Conservation (phyloP, 345 rosid species). For the Geranium brycei region DNA sequence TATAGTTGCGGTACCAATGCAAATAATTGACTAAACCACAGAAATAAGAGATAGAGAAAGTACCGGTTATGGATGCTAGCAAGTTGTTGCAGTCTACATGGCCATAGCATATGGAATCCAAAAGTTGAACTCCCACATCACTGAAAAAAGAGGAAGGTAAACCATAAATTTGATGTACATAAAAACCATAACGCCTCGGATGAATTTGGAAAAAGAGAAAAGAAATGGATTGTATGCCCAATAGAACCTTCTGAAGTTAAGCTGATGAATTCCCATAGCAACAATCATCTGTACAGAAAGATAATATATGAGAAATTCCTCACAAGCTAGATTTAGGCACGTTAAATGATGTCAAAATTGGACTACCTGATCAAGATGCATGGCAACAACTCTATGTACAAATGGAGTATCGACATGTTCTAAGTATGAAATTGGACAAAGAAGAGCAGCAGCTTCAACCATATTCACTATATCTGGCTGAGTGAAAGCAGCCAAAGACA, state of each 20-base stretch:
- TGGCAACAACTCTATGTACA: conserved; percentile 64
- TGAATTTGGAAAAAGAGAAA: background rate
- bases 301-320: conserved; percentile 2
- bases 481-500: conserved; percentile 82
- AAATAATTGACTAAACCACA: background rate
- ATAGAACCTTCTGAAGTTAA: conserved; percentile 75
- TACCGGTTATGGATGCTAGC: conserved; percentile 76
- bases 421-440: conserved; percentile 81
- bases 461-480: conserved; percentile 50
- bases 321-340: conserved; percentile 8
- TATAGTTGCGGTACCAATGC: background rate
- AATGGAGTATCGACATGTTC: conserved; percentile 72
- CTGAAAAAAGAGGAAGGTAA: conserved; percentile 24
- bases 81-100: conserved; percentile 55
- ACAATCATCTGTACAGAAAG: conserved; percentile 41
- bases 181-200: background rate
- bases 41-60: conserved; percentile 1
- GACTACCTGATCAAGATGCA: conserved; percentile 84
- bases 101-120: conserved; percentile 63
- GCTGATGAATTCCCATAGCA: conserved; percentile 72
- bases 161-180: background rate
- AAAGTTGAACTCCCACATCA: conserved; percentile 41
- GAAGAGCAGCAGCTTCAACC: conserved; percentile 92
- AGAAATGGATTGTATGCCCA: background rate
- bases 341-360: conserved; percentile 7